These are phyloP conservation scores for Dictyostelium citrinum DNA, from an alignment of 78 protist species.

Conservation along the genomic window DNA sequence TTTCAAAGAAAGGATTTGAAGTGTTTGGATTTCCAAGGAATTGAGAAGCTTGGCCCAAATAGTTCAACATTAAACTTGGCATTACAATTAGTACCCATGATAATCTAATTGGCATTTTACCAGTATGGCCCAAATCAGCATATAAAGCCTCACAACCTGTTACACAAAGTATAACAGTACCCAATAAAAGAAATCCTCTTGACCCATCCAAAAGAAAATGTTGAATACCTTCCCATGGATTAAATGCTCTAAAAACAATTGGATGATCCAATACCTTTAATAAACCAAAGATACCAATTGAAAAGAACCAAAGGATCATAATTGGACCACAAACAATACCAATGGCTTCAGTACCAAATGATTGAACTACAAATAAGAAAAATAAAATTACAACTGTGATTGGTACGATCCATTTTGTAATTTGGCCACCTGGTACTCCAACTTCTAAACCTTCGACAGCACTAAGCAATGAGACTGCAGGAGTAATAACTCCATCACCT, in stretches of 20 bases:
- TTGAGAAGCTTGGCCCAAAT: conserved; percentile 32
- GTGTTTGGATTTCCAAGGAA: neutral
- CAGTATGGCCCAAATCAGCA: conserved; percentile 37
- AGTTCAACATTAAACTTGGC: conserved; percentile 29
- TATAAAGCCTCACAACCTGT: conserved; percentile 34
- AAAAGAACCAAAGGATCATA: conserved; percentile 24
- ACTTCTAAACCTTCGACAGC: conserved; percentile 12
- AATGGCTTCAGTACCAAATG: conserved; percentile 17
- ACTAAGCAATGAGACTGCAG: conserved; percentile 11
- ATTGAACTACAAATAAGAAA: neutral
- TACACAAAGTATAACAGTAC: neutral
- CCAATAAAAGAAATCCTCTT: neutral
- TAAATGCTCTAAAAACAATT: conserved; percentile 25
- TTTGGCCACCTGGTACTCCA: neutral
- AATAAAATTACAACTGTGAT: conserved; percentile 32
- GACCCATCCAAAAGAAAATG: neutral
- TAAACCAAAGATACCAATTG: conserved; percentile 38
- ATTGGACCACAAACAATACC: conserved; percentile 36
- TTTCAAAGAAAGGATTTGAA: conserved; percentile 24
- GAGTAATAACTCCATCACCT: conserved; percentile 32
- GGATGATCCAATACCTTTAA: conserved; percentile 1
- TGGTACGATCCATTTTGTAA: conserved; percentile 12
- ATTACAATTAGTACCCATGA: conserved; percentile 12
- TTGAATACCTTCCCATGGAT: conserved; percentile 47
- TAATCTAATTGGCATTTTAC: conserved; percentile 27